phyloP scores from a whole-genome alignment of 306 rosid species.

The Mucuna pruriens region DNA sequence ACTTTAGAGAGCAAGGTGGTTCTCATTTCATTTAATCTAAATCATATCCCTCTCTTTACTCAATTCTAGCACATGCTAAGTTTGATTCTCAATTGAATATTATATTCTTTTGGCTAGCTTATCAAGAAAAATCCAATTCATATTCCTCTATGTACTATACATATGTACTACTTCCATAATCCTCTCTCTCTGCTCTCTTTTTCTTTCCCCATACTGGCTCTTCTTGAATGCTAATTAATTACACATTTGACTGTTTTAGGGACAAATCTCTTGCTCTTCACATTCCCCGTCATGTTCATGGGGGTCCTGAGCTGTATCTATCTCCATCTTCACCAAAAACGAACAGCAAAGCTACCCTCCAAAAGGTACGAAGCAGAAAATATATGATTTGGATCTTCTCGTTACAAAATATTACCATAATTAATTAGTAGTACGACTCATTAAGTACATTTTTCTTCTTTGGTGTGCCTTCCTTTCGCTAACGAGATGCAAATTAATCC shows the following conservation, averaged over 20 bases:
- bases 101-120: no score
- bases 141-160: not conserved
- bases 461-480: no score
- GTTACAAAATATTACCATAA: not conserved
- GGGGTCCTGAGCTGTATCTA: conserved; percentile 60
- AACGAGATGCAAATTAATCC: not conserved
- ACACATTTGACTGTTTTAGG: conserved; percentile 38
- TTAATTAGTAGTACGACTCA: no score
- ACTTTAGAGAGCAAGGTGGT: conserved; percentile 62
- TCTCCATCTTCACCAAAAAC: conserved; percentile 58
- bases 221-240: not conserved
- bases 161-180: no score
- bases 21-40: not conserved
- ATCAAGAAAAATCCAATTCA: no score
- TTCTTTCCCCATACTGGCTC: not conserved
- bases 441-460: no score
- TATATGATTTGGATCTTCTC: not conserved
- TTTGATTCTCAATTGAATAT: no score
- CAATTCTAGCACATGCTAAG: no score
- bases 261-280: conserved; percentile 59
- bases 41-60: no score
- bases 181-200: not conserved
- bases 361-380: not conserved
- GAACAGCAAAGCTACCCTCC: conserved; percentile 11
- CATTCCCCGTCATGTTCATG: conserved; percentile 66